Percentiles rank a stretch among this genome's conserved stretches.
phyloP scores from a whole-genome alignment of 176 grass and related monocot genomes.

The Oryza rufipogon region DNA sequence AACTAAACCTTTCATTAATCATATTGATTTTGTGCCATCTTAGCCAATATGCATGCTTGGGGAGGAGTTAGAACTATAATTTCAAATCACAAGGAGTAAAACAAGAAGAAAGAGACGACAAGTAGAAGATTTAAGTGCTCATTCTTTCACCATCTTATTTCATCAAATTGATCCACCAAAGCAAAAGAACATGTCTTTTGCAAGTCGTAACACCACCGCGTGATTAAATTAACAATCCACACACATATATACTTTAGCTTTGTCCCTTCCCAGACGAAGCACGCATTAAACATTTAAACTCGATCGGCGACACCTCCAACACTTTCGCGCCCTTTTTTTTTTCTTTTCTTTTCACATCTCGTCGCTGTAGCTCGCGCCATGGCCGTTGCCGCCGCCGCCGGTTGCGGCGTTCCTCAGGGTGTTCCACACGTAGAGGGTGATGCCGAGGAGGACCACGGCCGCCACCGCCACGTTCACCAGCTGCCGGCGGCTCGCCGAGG shows the following conservation, averaged over 20 bases:
- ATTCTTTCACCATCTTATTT: slow-evolving; percentile 11
- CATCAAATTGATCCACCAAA: slow-evolving; percentile 16
- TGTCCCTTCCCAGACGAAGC: neutral
- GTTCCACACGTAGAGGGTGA: slow-evolving; percentile 61
- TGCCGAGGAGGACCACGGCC: slow-evolving; percentile 51
- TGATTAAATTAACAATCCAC: slow-evolving; percentile 8
- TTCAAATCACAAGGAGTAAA: neutral
- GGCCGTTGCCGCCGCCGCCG: slow-evolving; percentile 19
- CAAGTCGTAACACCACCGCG: neutral
- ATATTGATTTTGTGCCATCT: too few relatives aligned
- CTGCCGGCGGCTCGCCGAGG: slow-evolving; percentile 27
- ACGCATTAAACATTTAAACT: neutral
- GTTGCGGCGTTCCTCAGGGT: slow-evolving; percentile 39
- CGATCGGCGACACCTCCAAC: neutral
- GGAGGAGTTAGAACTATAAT: too few relatives aligned
- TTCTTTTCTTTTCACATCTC: slow-evolving; percentile 40
- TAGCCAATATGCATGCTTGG: too few relatives aligned
- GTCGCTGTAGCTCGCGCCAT: slow-evolving; percentile 25
- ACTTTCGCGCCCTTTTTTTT: neutral
- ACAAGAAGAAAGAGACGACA: neutral
- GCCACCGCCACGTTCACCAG: slow-evolving; percentile 71
- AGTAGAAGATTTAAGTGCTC: neutral
- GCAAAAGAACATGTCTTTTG: slow-evolving; percentile 2
- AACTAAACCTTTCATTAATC: too few relatives aligned
- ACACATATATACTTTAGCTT: neutral